A percentile compares a stretch with the other conserved stretches of the same genome.
Evolutionary conservation across 2,329 filamentous ascomycete genomes (phyloP).

Genomic region (Cladosporium phlei): DNA sequence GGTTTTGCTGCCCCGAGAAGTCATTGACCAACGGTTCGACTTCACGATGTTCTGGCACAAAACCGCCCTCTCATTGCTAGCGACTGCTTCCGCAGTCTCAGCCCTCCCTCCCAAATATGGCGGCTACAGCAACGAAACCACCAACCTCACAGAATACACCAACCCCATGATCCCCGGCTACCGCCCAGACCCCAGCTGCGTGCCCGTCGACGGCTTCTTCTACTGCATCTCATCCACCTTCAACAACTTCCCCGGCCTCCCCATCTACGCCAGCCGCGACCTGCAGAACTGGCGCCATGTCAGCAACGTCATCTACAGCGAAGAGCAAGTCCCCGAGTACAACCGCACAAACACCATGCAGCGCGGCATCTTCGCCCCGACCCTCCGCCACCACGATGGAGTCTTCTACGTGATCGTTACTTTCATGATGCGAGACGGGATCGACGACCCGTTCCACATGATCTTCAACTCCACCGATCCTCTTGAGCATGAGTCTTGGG

Average conservation of each 20-base stretch:
- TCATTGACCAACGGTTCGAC: too few relatives aligned
- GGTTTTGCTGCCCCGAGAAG: neutral
- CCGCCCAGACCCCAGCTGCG: slow-evolving; percentile 43
- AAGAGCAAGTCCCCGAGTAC: slow-evolving; percentile 36
- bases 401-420: slow-evolving; percentile 33
- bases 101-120: slow-evolving; percentile 9
- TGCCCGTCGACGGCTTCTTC: slow-evolving; percentile 35
- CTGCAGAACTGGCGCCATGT: slow-evolving; percentile 39
- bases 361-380: slow-evolving; percentile 39
- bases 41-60: slow-evolving; percentile 8
- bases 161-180: slow-evolving; percentile 47
- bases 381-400: slow-evolving; percentile 36
- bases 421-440: slow-evolving; percentile 1
- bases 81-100: neutral
- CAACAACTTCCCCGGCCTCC: slow-evolving; percentile 41
- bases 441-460: slow-evolving; percentile 27
- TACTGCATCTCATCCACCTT: slow-evolving; percentile 43
- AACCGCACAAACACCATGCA: slow-evolving; percentile 31
- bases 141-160: slow-evolving; percentile 22
- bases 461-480: slow-evolving; percentile 45
- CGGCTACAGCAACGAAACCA: neutral
- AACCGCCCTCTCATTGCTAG: neutral
- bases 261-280: slow-evolving; percentile 40
- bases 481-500: slow-evolving; percentile 15
- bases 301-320: slow-evolving; percentile 33